These are phyloP conservation scores for Salix purpurea DNA, from an alignment of 345 rosid genomes.

Conservation along the genomic window DNA sequence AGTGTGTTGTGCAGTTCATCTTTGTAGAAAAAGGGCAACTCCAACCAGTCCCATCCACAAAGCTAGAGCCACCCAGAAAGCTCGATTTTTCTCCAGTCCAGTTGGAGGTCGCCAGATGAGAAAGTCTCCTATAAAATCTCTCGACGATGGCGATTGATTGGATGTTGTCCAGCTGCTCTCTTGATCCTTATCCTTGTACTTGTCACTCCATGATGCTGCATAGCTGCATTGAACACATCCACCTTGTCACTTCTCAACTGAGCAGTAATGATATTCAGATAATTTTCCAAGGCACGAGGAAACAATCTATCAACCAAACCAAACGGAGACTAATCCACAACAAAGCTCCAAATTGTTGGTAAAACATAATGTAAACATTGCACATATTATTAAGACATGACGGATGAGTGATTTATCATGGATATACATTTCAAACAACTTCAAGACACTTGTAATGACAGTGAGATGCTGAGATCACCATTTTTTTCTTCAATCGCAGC, in stretches of 20 bases:
- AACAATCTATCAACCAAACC: background rate
- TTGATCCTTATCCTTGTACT: conserved; percentile 54
- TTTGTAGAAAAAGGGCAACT: conserved; percentile 70
- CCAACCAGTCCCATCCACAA: conserved; percentile 86
- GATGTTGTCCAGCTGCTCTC: conserved; percentile 47
- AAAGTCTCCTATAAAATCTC: conserved; percentile 66
- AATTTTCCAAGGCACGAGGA: background rate
- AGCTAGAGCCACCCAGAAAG: conserved; percentile 73
- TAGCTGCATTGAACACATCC: conserved; percentile 45
- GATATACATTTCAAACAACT: background rate
- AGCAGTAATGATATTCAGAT: background rate
- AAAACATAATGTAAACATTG: background rate
- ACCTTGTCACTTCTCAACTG: background rate
- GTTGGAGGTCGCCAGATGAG: conserved; percentile 72
- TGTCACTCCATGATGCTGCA: conserved; percentile 84
- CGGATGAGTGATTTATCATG: background rate
- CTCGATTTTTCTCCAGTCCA: conserved; percentile 59
- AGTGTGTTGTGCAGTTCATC: conserved; percentile 26
- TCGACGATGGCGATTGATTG: conserved; percentile 61
- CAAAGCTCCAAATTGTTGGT: background rate
- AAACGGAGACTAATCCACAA: background rate
- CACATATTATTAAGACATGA: background rate
- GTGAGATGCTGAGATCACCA: no score
- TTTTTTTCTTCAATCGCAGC: background rate
- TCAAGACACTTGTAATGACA: background rate